A percentile compares a stretch with the other conserved stretches of the same genome.
These are phyloP conservation scores for Trichodelitschia bisporula DNA, from an alignment of 495 filamentous ascomycete species.

Conservation along the genomic window DNA sequence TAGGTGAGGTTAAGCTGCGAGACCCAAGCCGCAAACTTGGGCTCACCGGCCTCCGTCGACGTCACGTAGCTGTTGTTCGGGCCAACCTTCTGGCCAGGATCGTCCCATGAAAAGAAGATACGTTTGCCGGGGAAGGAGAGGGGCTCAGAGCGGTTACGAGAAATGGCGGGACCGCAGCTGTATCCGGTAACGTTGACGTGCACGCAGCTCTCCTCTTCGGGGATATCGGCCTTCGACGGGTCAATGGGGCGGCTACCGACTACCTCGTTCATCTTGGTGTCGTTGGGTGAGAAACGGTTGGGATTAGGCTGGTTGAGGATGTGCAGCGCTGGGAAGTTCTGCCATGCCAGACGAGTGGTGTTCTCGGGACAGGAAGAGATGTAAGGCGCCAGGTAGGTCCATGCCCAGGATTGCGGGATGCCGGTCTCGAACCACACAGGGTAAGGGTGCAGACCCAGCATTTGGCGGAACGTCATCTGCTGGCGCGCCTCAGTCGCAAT, in stretches of 20 bases:
- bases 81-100: constrained; percentile 40
- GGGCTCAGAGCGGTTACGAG: constrained; percentile 36
- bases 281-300: constrained; percentile 26
- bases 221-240: constrained; percentile 19
- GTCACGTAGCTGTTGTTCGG: constrained; percentile 70
- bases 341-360: constrained; percentile 58
- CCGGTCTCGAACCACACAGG: constrained; percentile 66
- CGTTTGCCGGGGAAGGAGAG: constrained; percentile 54
- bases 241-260: constrained; percentile 23
- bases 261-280: constrained; percentile 28
- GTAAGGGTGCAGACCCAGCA: constrained; percentile 65
- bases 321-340: constrained; percentile 60
- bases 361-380: constrained; percentile 55
- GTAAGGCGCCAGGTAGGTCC: constrained; percentile 66
- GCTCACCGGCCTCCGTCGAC: constrained; percentile 26
- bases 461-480: constrained; percentile 74
- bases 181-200: constrained; percentile 23
- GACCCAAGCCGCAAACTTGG: constrained; percentile 52
- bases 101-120: constrained; percentile 50
- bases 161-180: constrained; percentile 36
- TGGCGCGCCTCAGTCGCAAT: constrained; percentile 73
- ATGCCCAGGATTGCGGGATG: constrained; percentile 68
- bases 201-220: constrained; percentile 22
- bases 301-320: constrained; percentile 62
- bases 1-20: constrained; percentile 75